Evolutionary conservation across 306 rosid genomes (phyloP).

Genomic region (Sesbania bispinosa): DNA sequence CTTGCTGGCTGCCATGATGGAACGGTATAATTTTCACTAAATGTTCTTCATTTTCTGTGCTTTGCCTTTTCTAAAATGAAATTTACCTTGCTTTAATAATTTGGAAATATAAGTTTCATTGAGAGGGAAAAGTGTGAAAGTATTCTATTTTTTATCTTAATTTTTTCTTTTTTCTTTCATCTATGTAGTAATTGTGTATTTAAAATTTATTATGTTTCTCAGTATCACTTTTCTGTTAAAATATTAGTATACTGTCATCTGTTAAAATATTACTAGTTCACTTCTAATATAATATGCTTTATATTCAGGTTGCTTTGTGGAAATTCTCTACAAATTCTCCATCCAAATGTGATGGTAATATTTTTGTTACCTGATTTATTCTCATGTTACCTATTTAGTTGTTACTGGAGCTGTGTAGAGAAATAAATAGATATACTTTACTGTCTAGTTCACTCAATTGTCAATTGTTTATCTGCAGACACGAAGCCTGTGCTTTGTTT

Average conservation of each 20-base stretch:
- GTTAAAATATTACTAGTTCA: too few species aligned
- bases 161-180: not conserved
- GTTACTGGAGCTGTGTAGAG: too few species aligned
- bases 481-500: conserved; percentile 79
- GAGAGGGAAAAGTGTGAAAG: too few species aligned
- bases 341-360: conserved; percentile 54
- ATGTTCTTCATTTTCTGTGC: conserved; percentile 5
- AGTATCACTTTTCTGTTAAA: not conserved
- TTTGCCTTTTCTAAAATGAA: not conserved
- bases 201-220: conserved; percentile 11
- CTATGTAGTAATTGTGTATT: conserved; percentile 11
- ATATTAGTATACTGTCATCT: conserved; percentile 9
- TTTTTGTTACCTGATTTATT: conserved; percentile 7
- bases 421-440: conserved; percentile 14
- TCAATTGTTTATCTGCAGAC: conserved; percentile 51
- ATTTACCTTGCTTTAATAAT: too few species aligned
- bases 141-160: too few species aligned
- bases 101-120: too few species aligned
- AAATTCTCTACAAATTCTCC: conserved; percentile 56
- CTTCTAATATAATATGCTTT: conserved; percentile 33
- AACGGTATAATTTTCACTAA: conserved; percentile 50
- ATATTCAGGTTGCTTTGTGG: conserved; percentile 87
- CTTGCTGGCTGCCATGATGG: conserved; percentile 98
- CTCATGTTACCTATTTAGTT: conserved; percentile 17
- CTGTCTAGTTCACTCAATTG: conserved; percentile 19